Percentiles rank a stretch among this genome's conserved stretches.
phyloP scores from a whole-genome alignment of 352 stramenopile genomes.

The Pythium apleroticum region DNA sequence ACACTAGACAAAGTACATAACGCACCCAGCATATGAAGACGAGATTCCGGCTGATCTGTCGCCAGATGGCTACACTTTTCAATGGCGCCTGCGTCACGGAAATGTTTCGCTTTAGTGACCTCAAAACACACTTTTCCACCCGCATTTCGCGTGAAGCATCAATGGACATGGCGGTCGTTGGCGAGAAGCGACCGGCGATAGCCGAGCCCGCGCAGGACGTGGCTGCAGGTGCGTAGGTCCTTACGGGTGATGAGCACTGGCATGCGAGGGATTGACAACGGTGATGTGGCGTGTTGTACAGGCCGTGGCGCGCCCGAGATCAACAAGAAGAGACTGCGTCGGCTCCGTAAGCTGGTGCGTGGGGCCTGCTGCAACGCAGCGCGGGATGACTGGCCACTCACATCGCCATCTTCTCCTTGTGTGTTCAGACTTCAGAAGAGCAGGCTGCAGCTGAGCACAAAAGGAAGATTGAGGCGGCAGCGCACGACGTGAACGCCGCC shows the following conservation, averaged over 20 bases:
- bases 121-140: neutral
- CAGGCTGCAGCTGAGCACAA: conserved; percentile 11
- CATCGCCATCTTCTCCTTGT: neutral
- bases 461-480: conserved; percentile 42
- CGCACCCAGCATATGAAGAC: no score
- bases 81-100: neutral
- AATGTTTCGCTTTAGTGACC: conserved; percentile 2
- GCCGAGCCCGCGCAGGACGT: neutral
- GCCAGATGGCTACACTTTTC: conserved; percentile 7
- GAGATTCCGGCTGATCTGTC: no score
- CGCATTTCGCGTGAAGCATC: conserved; percentile 4
- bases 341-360: conserved; percentile 15
- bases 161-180: conserved; percentile 19
- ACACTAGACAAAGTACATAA: neutral
- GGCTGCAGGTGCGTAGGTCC: conserved; percentile 3
- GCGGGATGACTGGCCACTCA: neutral
- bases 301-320: neutral
- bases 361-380: neutral
- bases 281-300: neutral
- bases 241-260: neutral
- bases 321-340: conserved; percentile 23
- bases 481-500: conserved; percentile 33
- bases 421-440: conserved; percentile 20
- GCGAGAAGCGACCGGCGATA: conserved; percentile 14
- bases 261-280: neutral